Evolutionary conservation across 192 early-diverging fungal genomes (phyloP).

Genomic region (Coemansia sp.): DNA sequence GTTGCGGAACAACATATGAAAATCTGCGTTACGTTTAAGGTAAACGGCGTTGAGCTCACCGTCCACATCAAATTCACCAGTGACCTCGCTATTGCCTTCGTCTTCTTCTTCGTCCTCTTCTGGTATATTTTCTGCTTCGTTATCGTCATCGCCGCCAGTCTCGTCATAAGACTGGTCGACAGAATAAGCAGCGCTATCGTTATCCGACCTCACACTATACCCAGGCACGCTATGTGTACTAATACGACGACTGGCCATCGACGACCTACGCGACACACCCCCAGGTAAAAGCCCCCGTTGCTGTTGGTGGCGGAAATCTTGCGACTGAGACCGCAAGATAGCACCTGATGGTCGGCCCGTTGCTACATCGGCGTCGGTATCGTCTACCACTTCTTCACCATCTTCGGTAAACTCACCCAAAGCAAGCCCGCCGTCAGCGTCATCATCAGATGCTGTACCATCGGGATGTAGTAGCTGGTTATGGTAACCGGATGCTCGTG

Average conservation of each 20-base stretch:
- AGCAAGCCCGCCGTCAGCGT: constrained; percentile 29
- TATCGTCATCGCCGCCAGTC: constrained; percentile 2
- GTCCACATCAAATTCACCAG: constrained; percentile 29
- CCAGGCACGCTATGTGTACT: constrained; percentile 49
- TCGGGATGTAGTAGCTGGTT: background rate
- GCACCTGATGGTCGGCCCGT: constrained; percentile 25
- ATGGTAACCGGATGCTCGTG: constrained; percentile 11
- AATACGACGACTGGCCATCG: constrained; percentile 19
- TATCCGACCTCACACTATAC: constrained; percentile 8
- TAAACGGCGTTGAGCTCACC: constrained; percentile 54
- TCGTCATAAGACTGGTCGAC: constrained; percentile 2
- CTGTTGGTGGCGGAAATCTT: constrained; percentile 14
- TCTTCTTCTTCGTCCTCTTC: constrained; percentile 17
- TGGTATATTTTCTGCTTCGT: constrained; percentile 9
- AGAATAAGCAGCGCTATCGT: constrained; percentile 1
- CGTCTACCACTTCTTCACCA: constrained; percentile 29
- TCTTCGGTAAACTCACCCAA: constrained; percentile 46
- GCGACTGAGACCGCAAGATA: constrained; percentile 26
- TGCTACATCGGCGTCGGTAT: background rate
- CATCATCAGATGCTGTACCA: background rate
- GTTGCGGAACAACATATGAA: constrained; percentile 56
- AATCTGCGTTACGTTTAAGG: constrained; percentile 57
- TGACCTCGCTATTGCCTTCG: background rate
- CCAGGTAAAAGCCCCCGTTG: background rate
- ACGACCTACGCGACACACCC: constrained; percentile 6